phyloP scores from a whole-genome alignment of 805 yeast species.

The Wickerhamiella brachini region DNA sequence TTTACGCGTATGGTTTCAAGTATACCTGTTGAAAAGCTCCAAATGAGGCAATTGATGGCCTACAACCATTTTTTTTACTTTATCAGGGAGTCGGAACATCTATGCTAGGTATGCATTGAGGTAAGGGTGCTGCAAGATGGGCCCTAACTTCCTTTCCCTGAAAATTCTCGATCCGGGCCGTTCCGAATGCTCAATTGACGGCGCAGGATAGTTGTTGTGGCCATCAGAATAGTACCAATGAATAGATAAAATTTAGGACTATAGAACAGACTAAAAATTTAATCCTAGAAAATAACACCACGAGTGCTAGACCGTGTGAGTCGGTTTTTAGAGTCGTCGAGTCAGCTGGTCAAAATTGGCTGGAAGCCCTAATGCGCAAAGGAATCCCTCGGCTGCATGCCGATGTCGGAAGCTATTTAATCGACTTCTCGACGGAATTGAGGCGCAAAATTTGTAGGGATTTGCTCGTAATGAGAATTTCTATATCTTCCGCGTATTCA shows the following conservation, averaged over 20 bases:
- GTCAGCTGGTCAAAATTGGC: background rate
- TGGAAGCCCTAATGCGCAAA: background rate
- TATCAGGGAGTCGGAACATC: background rate
- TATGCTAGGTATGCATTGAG: background rate
- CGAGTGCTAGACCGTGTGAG: background rate
- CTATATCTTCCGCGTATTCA: background rate
- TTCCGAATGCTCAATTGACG: background rate
- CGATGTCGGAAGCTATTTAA: background rate
- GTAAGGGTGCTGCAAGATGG: background rate
- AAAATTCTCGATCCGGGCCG: background rate
- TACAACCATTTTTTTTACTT: too few relatives aligned
- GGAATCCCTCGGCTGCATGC: background rate
- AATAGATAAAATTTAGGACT: background rate
- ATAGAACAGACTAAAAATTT: too few relatives aligned
- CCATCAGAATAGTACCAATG: background rate
- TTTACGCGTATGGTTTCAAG: background rate
- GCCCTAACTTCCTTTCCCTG: conserved; percentile 2
- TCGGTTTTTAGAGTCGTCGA: background rate
- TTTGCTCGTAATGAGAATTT: background rate
- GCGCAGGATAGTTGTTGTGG: background rate
- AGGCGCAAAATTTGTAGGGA: background rate
- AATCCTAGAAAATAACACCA: background rate
- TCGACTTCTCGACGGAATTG: background rate
- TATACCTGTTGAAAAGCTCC: too few relatives aligned
- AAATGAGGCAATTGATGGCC: too few relatives aligned